These are phyloP conservation scores for Colletotrichum sp. DNA, from an alignment of 2,329 filamentous ascomycete genomes.

Conservation along the genomic window DNA sequence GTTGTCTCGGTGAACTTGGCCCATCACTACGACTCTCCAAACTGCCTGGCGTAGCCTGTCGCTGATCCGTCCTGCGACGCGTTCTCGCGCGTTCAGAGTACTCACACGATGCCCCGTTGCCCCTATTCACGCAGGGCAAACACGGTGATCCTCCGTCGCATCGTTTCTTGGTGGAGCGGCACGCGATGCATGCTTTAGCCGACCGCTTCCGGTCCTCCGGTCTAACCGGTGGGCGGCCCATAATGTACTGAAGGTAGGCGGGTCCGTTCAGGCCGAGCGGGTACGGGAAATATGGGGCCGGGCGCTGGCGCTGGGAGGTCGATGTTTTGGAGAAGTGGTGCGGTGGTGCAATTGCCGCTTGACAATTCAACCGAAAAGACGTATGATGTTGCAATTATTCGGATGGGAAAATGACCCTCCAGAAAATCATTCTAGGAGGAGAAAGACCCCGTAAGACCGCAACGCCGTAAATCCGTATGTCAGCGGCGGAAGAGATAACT, in stretches of 20 bases:
- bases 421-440: neutral
- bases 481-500: neutral
- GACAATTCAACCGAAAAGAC: neutral
- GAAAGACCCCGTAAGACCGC: neutral
- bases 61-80: neutral
- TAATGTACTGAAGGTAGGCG: slow-evolving; percentile 24
- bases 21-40: neutral
- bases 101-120: neutral
- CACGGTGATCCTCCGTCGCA: slow-evolving; percentile 55
- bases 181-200: slow-evolving; percentile 52
- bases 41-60: neutral
- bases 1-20: neutral
- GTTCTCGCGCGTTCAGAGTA: neutral
- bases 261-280: neutral
- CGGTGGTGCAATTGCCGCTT: neutral
- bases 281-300: neutral
- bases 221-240: slow-evolving; percentile 58
- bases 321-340: neutral
- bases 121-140: neutral
- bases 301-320: neutral
- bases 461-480: neutral
- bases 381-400: neutral
- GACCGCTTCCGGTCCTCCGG: slow-evolving; percentile 54
- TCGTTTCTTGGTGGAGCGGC: slow-evolving; percentile 54
- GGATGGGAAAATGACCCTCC: neutral